Conservation (phyloP, 2,329 filamentous ascomycete species). For the Alternaria novae-zelandiae region DNA sequence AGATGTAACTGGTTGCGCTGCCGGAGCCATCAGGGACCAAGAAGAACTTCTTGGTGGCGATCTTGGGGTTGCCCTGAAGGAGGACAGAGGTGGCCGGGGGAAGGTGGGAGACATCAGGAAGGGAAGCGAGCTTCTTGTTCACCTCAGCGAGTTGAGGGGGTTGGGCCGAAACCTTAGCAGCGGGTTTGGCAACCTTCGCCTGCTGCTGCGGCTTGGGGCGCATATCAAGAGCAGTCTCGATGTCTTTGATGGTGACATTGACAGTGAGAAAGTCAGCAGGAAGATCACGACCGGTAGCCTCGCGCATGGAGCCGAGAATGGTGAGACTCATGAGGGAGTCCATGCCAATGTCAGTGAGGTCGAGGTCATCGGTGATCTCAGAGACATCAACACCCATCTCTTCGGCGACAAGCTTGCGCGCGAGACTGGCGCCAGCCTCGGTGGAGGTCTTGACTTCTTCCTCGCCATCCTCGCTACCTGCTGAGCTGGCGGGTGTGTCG, state of each 20-base stretch:
- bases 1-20: constrained; percentile 71
- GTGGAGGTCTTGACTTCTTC: constrained; percentile 41
- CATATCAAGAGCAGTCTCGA: constrained; percentile 69
- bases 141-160: constrained; percentile 55
- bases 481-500: constrained; percentile 58
- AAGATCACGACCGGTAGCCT: constrained; percentile 58
- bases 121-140: constrained; percentile 53
- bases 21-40: constrained; percentile 62
- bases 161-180: constrained; percentile 27
- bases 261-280: constrained; percentile 63
- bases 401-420: constrained; percentile 57
- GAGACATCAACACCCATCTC: constrained; percentile 71
- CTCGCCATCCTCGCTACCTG: constrained; percentile 55
- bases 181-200: constrained; percentile 33
- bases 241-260: constrained; percentile 68
- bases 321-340: constrained; percentile 61
- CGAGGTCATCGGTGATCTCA: constrained; percentile 62
- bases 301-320: constrained; percentile 58
- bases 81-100: constrained; percentile 62
- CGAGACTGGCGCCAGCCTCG: constrained; percentile 53
- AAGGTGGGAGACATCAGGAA: constrained; percentile 51
- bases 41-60: constrained; percentile 62
- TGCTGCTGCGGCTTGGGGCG: constrained; percentile 51
- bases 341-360: constrained; percentile 66
- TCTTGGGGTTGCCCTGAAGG: constrained; percentile 64